Evolutionary conservation across 1,284 basidiomycete species (phyloP).

Genomic region (Papiliotrema flavescens): DNA sequence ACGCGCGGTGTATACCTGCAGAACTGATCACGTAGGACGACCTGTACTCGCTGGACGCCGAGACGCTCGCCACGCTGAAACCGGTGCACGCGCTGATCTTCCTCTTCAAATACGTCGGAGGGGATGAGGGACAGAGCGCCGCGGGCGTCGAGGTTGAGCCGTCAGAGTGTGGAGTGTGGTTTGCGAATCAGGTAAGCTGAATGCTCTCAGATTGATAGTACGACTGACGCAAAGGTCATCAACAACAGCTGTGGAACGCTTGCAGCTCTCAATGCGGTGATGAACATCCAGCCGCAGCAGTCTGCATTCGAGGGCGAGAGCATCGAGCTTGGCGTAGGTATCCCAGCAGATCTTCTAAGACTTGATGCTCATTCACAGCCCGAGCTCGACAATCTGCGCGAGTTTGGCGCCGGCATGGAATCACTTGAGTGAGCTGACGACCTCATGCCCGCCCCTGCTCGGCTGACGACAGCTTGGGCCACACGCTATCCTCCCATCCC

Average conservation of each 20-base stretch:
- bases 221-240: constrained; percentile 56
- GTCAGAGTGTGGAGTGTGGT: constrained; percentile 74
- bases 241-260: constrained; percentile 92
- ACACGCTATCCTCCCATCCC: constrained; percentile 80
- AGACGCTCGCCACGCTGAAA: constrained; percentile 64
- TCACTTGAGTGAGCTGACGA: constrained; percentile 55
- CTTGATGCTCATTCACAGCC: constrained; percentile 22
- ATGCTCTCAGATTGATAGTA: not conserved
- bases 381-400: constrained; percentile 68
- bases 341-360: not conserved
- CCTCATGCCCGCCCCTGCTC: not conserved
- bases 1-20: not conserved
- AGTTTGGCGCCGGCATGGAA: constrained; percentile 79
- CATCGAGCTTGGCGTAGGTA: constrained; percentile 57
- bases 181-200: constrained; percentile 66
- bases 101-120: constrained; percentile 84
- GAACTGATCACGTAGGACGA: constrained; percentile 57
- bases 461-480: constrained; percentile 60
- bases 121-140: constrained; percentile 48
- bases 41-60: constrained; percentile 77
- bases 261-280: constrained; percentile 80
- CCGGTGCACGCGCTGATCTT: constrained; percentile 86
- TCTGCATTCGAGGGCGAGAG: constrained; percentile 37
- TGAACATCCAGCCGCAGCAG: constrained; percentile 62
- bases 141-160: constrained; percentile 55